Evolutionary conservation across 2,329 filamentous ascomycete species (phyloP), one percentile per base, ranked within the genome.

Genomic region (Chrysoporthe cubensis): DNA sequence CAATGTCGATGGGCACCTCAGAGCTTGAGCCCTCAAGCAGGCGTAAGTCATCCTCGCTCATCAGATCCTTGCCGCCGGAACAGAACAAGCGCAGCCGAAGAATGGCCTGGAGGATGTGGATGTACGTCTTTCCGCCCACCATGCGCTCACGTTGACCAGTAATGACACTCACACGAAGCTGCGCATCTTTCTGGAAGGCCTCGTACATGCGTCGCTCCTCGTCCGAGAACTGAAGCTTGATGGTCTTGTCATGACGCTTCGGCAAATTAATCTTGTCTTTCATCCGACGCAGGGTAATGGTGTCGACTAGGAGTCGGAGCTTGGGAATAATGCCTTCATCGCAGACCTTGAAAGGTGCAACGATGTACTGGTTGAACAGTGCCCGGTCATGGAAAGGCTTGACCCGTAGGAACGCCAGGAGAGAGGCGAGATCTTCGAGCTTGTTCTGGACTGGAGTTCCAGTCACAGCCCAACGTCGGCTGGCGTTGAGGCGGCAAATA

Each of bases 371-470:
- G 4, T 88, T 86, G 76, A 97, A 99, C 62, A 88, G 89, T 64
- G 83, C 82, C 65, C 88, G 87, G 61, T 95, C 90, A 69, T 97
- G 89, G 74, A 98, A 98, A 0, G 95, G 95, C 73, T 89, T 89
- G 16, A 98, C 83, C 16, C 91, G 89, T 54, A 98, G 82, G 75
- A 98, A 98, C 43, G 90, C 92, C 68, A 97, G 89, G 2, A 98
- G 83, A 1, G 95, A 92, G 16, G 93, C 92, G 32, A 98, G 84
- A 76, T 99, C 96, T 71, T 96, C 94, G 2, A 98, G 84, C 4
- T 92, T 90, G 75, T 99, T 99, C 78, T 98, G 95, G 9, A 98
- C 92, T 0, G 94, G 96, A 0, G 96, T 98, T 65, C 95, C 96
- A 0, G 96, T 98, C n/a, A 98, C 93, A 2, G 94, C 95, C 96